Percentiles rank a stretch among this genome's conserved stretches.
These are phyloP conservation scores for Auxenochlorella pyrenoidosa DNA, from an alignment of 139 green algal genomes.

Conservation along the genomic window DNA sequence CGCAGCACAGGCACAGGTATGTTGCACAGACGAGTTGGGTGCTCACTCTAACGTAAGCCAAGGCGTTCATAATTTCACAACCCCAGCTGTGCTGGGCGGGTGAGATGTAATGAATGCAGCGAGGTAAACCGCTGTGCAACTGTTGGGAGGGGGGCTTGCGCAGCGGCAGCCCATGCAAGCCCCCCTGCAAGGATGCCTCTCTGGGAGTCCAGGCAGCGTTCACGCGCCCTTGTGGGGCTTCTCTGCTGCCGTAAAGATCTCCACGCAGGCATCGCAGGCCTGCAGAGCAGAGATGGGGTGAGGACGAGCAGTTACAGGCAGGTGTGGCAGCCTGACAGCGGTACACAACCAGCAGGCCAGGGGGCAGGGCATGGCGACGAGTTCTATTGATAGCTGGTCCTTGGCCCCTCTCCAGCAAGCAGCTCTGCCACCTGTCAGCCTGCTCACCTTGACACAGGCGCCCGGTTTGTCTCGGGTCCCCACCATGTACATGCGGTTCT, in stretches of 20 bases:
- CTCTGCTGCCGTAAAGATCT: constrained; percentile 3
- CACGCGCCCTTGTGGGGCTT: neutral
- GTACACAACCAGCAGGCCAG: neutral
- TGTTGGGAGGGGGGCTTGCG: too few relatives aligned
- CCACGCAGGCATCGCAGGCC: constrained; percentile 27
- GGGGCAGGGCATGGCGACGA: neutral
- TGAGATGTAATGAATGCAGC: too few relatives aligned
- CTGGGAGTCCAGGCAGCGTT: neutral
- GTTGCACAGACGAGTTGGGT: too few relatives aligned
- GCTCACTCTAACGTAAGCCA: too few relatives aligned
- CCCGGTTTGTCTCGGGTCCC: constrained; percentile 22
- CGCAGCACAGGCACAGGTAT: neutral
- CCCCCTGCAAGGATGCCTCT: too few relatives aligned
- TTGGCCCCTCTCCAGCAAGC: neutral
- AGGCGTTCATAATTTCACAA: too few relatives aligned
- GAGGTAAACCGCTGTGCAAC: too few relatives aligned
- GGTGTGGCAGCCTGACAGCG: neutral
- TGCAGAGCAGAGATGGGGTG: neutral
- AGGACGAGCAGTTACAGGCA: neutral
- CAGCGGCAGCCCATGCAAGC: too few relatives aligned
- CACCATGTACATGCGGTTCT: constrained; percentile 48
- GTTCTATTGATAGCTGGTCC: too few relatives aligned
- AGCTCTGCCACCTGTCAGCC: too few relatives aligned
- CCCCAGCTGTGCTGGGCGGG: too few relatives aligned
- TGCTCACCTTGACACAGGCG: constrained; percentile 24